These are phyloP conservation scores for Sclerotinia spermophila DNA, from an alignment of 2,329 filamentous ascomycete species.

Conservation along the genomic window DNA sequence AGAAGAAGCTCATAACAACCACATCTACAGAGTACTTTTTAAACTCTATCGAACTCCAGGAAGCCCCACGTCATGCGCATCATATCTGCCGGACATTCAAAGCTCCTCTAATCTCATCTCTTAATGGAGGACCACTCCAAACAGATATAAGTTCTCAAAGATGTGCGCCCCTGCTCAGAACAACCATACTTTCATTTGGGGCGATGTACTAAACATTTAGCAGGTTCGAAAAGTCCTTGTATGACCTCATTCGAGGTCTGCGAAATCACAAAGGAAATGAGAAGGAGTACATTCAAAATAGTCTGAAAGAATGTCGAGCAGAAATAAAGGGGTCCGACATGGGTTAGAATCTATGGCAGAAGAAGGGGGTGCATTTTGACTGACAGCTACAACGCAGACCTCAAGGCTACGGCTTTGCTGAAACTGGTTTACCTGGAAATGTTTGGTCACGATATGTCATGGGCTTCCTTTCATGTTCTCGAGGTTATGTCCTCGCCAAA, in stretches of 20 bases:
- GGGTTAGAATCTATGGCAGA: slow-evolving; percentile 51
- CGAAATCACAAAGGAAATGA: slow-evolving; percentile 94
- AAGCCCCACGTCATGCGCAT: not conserved
- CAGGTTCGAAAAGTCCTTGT: slow-evolving; percentile 99
- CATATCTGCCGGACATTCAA: not conserved
- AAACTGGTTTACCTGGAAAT: slow-evolving; percentile 98
- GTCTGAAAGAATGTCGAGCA: slow-evolving; percentile 88
- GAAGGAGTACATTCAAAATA: slow-evolving; percentile 90
- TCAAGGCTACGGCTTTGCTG: slow-evolving; percentile 92
- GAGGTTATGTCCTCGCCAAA: slow-evolving; percentile 98
- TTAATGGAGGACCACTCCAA: slow-evolving; percentile 16
- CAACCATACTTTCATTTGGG: not conserved
- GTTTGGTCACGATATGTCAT: slow-evolving; percentile 99
- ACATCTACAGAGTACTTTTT: not conserved
- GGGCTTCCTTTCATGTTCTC: slow-evolving; percentile 96
- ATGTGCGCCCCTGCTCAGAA: slow-evolving; percentile 20
- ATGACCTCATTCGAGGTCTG: slow-evolving; percentile 95
- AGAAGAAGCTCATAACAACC: not conserved
- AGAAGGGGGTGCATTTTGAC: not conserved
- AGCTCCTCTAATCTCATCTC: slow-evolving; percentile 7
- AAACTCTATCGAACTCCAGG: not conserved
- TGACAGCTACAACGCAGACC: slow-evolving; percentile 51
- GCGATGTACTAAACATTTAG: slow-evolving; percentile 18
- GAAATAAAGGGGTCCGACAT: slow-evolving; percentile 94
- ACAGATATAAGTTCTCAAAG: slow-evolving; percentile 10